Percentiles rank a stretch among this genome's conserved stretches.
phyloP scores from a whole-genome alignment of 2,329 filamentous ascomycete genomes.

The Colletotrichum limetticola region DNA sequence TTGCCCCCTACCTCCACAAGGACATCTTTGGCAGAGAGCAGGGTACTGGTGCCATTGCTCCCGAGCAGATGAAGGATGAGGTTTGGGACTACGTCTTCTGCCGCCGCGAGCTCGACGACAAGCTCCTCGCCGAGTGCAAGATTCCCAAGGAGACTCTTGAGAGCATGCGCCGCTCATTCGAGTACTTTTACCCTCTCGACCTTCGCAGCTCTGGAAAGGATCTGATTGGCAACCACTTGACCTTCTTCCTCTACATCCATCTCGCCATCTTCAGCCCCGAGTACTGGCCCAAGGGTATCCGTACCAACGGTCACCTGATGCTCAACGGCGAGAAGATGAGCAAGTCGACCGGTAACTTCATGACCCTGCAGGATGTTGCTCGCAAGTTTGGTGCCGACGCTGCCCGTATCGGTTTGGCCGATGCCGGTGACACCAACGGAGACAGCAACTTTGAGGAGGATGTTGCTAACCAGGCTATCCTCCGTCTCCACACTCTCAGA shows the following conservation, averaged over 20 bases:
- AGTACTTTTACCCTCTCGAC: conserved; percentile 97
- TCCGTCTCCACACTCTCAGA: conserved; percentile 75
- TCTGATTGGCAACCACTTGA: conserved; percentile 91
- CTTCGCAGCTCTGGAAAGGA: conserved; percentile 92
- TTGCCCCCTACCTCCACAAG: conserved; percentile 75
- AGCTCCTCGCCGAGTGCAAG: conserved; percentile 71
- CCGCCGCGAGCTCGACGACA: conserved; percentile 75
- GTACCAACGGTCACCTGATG: conserved; percentile 92
- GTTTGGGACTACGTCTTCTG: conserved; percentile 97
- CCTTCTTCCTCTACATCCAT: conserved; percentile 89
- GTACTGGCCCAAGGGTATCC: conserved; percentile 88
- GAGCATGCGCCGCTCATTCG: conserved; percentile 88
- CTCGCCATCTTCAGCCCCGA: conserved; percentile 86
- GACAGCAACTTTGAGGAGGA: conserved; percentile 98
- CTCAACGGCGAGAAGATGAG: conserved; percentile 99
- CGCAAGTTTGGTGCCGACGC: conserved; percentile 96
- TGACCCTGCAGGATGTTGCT: conserved; percentile 87
- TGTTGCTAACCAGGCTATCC: conserved; percentile 90
- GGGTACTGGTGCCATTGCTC: conserved; percentile 74
- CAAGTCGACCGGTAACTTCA: conserved; percentile 97
- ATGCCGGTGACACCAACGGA: conserved; percentile 92
- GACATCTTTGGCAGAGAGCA: conserved; percentile 85
- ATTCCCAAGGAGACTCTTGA: conserved; percentile 81
- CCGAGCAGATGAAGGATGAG: conserved; percentile 92
- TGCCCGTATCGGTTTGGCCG: conserved; percentile 88